These are phyloP conservation scores for Heliamphora pulchella DNA, from an alignment of 179 eudicot genomes.

Conservation along the genomic window DNA sequence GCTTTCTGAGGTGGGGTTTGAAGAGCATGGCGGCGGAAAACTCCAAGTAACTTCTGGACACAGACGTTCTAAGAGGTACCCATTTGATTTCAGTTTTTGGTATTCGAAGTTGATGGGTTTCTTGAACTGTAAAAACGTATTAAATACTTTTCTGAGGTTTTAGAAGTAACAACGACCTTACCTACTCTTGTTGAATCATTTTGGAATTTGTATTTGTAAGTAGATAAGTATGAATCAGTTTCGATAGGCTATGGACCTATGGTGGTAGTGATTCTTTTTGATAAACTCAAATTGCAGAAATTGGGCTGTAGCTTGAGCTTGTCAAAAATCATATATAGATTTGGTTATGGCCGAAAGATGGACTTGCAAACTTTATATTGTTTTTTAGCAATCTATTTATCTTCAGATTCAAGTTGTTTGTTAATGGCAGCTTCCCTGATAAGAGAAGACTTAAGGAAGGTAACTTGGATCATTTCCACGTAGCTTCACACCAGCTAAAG, in stretches of 20 bases:
- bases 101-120: constrained; percentile 7
- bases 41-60: constrained; percentile 37
- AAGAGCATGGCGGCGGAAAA: constrained; percentile 36
- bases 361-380: not conserved
- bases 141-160: constrained; percentile 3
- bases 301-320: not conserved
- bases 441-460: constrained; percentile 48
- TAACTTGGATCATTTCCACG: constrained; percentile 37
- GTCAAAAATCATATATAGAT: not conserved
- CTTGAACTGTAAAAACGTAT: constrained; percentile 16
- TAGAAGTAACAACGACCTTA: not conserved
- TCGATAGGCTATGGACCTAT: not conserved
- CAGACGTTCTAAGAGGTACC: constrained; percentile 71
- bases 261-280: not conserved
- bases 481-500: constrained; percentile 45
- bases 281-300: not conserved
- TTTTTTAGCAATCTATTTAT: constrained; percentile 8
- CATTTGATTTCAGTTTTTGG: constrained; percentile 2
- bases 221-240: not conserved
- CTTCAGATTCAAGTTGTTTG: constrained; percentile 6
- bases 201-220: not conserved
- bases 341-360: not conserved
- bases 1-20: constrained; percentile 50
- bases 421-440: constrained; percentile 67
- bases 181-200: not conserved